Percentiles rank a stretch among this genome's conserved stretches.
Conservation (phyloP, 768 basidiomycete species). For the Lyophyllum semitale region DNA sequence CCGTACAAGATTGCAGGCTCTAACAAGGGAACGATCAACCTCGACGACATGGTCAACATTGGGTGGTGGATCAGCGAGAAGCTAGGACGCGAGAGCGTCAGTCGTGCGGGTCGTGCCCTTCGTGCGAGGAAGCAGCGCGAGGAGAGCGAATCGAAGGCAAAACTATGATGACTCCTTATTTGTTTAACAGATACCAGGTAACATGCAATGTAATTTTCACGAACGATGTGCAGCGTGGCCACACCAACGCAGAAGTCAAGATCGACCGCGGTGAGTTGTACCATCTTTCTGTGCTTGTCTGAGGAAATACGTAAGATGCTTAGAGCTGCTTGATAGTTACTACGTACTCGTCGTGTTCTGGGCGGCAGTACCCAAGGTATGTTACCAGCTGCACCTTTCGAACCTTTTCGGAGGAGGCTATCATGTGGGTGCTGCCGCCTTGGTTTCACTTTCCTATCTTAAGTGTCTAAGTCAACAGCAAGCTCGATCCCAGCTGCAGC, state of each 20-base stretch:
- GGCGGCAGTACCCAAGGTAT: too few species aligned
- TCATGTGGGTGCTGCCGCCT: too few species aligned
- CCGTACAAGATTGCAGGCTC: constrained; percentile 55
- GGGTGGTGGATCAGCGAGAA: constrained; percentile 82
- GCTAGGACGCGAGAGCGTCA: constrained; percentile 69
- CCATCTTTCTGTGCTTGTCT: neutral
- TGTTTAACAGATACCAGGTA: neutral
- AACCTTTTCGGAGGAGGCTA: too few species aligned
- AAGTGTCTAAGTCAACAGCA: too few species aligned
- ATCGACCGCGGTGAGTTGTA: neutral
- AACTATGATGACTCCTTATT: constrained; percentile 3
- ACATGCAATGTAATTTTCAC: neutral
- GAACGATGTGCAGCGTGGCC: neutral
- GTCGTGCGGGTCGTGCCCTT: constrained; percentile 76
- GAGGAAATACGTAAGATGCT: neutral
- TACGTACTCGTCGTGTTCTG: too few species aligned
- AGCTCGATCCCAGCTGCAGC: too few species aligned
- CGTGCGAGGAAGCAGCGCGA: constrained; percentile 40
- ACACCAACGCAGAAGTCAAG: neutral
- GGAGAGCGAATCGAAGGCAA: constrained; percentile 6
- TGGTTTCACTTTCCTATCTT: too few species aligned
- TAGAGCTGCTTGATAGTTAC: too few species aligned
- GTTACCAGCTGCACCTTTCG: too few species aligned
- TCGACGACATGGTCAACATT: constrained; percentile 70
- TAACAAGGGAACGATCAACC: constrained; percentile 44